phyloP scores from a whole-genome alignment of 2,329 filamentous ascomycete species.

The Coniochaeta sp. region DNA sequence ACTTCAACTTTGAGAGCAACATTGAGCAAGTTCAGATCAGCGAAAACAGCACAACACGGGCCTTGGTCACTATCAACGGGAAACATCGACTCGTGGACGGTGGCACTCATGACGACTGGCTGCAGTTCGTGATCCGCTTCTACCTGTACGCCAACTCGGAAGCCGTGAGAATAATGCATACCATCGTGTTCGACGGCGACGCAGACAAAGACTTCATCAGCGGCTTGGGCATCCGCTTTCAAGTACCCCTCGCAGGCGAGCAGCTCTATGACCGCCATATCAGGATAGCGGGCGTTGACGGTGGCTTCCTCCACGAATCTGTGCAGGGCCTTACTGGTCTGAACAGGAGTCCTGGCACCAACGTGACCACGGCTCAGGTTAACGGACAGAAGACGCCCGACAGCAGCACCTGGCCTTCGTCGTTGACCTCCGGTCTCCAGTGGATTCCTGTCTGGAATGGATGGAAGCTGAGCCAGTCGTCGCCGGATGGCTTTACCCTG shows the following conservation, averaged over 20 bases:
- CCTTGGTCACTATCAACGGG: constrained; percentile 38
- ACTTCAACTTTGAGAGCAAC: constrained; percentile 39
- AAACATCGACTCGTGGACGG: constrained; percentile 23
- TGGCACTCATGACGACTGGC: constrained; percentile 35
- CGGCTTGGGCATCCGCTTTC: constrained; percentile 46
- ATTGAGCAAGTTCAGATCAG: constrained; percentile 44
- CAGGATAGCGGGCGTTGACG: constrained; percentile 45
- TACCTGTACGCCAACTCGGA: constrained; percentile 24
- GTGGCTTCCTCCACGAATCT: constrained; percentile 49
- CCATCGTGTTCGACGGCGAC: constrained; percentile 46
- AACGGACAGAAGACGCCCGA: constrained; percentile 36
- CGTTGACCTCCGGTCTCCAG: constrained; percentile 36
- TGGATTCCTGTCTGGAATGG: constrained; percentile 55
- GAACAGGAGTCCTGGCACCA: constrained; percentile 42
- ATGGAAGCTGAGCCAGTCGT: constrained; percentile 49
- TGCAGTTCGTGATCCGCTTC: constrained; percentile 48
- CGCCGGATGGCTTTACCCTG: constrained; percentile 52
- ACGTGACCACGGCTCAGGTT: constrained; percentile 41
- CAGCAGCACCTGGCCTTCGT: constrained; percentile 36
- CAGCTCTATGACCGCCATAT: constrained; percentile 53
- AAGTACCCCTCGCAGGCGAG: constrained; percentile 44
- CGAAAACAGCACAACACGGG: constrained; percentile 29
- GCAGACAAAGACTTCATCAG: constrained; percentile 42
- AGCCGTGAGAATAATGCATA: constrained; percentile 22
- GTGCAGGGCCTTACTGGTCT: constrained; percentile 54